These are phyloP conservation scores for Paraconiothyrium sp. DNA, from an alignment of 2,329 filamentous ascomycete species.

Conservation along the genomic window DNA sequence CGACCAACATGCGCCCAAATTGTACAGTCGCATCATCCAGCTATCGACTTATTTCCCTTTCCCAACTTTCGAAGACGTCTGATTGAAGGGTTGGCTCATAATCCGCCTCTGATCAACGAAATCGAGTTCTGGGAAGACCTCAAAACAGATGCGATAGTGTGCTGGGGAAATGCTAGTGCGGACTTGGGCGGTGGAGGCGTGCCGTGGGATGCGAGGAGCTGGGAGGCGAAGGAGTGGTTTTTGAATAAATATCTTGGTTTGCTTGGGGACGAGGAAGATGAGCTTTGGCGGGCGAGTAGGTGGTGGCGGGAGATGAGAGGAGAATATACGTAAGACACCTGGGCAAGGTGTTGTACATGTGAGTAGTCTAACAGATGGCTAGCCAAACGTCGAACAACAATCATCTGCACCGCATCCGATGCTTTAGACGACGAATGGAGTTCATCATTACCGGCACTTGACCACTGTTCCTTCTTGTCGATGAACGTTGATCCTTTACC, in stretches of 20 bases:
- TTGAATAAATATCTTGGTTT: neutral
- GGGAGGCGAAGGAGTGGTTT: slow-evolving; percentile 8
- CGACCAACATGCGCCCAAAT: neutral
- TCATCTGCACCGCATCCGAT: too few relatives aligned
- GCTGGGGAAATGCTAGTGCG: neutral
- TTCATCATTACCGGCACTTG: too few relatives aligned
- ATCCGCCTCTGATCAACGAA: neutral
- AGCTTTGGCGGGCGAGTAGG: slow-evolving; percentile 4
- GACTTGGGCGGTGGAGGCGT: neutral
- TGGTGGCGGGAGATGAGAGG: slow-evolving; percentile 11
- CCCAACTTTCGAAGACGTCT: neutral
- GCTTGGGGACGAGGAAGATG: slow-evolving; percentile 7
- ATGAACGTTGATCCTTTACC: too few relatives aligned
- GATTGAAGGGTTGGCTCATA: neutral
- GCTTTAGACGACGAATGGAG: too few relatives aligned
- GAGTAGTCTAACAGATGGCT: too few relatives aligned
- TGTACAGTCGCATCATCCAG: neutral
- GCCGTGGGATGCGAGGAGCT: slow-evolving; percentile 6
- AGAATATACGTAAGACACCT: neutral
- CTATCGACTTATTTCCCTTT: neutral
- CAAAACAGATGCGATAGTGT: slow-evolving; percentile 3
- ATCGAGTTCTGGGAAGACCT: slow-evolving; percentile 4
- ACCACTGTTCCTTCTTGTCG: too few relatives aligned
- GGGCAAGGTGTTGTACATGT: too few relatives aligned
- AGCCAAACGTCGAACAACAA: too few relatives aligned